These are phyloP conservation scores for Solanum sejunctum DNA, from an alignment of 257 asterid species.

Conservation along the genomic window DNA sequence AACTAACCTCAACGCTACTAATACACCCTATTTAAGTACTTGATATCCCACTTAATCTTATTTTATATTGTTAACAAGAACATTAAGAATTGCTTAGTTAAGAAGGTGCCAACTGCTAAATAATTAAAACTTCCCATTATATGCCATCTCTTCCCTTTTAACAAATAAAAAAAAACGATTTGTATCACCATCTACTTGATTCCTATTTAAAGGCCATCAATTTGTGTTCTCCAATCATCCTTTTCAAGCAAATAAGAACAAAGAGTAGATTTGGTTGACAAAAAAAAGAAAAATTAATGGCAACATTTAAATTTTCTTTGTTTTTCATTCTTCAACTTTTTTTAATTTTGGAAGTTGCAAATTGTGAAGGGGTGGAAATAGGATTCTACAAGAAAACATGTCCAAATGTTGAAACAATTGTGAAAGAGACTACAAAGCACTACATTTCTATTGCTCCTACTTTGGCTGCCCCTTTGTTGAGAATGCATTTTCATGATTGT, in stretches of 20 bases:
- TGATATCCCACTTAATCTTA: background rate
- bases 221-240: background rate
- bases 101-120: background rate
- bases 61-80: background rate
- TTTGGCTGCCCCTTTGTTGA: constrained; percentile 42
- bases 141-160: background rate
- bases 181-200: background rate
- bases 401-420: constrained; percentile 30
- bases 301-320: constrained; percentile 5
- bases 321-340: constrained; percentile 10
- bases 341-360: background rate
- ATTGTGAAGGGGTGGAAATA: constrained; percentile 16
- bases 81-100: background rate
- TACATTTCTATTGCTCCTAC: constrained; percentile 25
- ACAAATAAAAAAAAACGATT: background rate
- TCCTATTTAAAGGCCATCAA: background rate
- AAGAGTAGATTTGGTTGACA: background rate
- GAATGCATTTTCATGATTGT: constrained; percentile 73
- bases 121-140: background rate
- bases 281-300: constrained; percentile 7
- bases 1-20: too few species aligned
- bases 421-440: constrained; percentile 6
- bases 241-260: background rate
- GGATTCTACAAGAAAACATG: constrained; percentile 30
- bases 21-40: too few species aligned